These are phyloP conservation scores for Phylloporus sp. DNA, from an alignment of 1,284 basidiomycete genomes.

Conservation along the genomic window DNA sequence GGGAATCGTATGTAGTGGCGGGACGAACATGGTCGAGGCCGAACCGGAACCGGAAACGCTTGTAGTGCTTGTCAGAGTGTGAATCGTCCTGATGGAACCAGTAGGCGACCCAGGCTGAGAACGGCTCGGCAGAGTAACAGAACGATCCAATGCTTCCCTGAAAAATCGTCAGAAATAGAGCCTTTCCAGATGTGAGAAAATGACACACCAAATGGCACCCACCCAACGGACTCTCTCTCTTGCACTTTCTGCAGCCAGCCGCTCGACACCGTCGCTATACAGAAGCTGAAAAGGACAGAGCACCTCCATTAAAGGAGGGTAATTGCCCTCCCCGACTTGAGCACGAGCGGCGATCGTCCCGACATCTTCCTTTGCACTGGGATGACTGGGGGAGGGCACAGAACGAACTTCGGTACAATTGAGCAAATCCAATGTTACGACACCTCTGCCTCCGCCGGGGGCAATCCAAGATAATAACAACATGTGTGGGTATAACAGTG, in stretches of 20 bases:
- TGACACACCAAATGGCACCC: conserved; percentile 77
- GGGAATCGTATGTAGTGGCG: conserved; percentile 65
- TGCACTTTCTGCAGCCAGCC: conserved; percentile 82
- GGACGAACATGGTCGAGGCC: conserved; percentile 71
- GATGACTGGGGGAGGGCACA: conserved; percentile 77
- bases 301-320: conserved; percentile 60
- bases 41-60: conserved; percentile 44
- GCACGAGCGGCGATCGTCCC: conserved; percentile 78
- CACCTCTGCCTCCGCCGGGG: conserved; percentile 74
- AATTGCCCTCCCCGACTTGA: conserved; percentile 54
- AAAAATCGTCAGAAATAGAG: conserved; percentile 12
- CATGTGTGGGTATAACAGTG: conserved; percentile 79
- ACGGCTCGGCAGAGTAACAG: conserved; percentile 53
- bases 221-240: conserved; percentile 88
- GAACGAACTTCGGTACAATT: conserved; percentile 85
- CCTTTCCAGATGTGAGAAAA: conserved; percentile 13
- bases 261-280: conserved; percentile 86
- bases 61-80: conserved; percentile 50
- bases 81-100: conserved; percentile 73
- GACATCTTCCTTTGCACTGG: conserved; percentile 78
- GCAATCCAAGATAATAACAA: conserved; percentile 84
- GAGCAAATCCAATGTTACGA: conserved; percentile 81
- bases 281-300: conserved; percentile 88
- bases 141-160: conserved; percentile 70
- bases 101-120: conserved; percentile 66